Conservation (phyloP, 2,329 filamentous ascomycete genomes). For the Fusarium napiforme region DNA sequence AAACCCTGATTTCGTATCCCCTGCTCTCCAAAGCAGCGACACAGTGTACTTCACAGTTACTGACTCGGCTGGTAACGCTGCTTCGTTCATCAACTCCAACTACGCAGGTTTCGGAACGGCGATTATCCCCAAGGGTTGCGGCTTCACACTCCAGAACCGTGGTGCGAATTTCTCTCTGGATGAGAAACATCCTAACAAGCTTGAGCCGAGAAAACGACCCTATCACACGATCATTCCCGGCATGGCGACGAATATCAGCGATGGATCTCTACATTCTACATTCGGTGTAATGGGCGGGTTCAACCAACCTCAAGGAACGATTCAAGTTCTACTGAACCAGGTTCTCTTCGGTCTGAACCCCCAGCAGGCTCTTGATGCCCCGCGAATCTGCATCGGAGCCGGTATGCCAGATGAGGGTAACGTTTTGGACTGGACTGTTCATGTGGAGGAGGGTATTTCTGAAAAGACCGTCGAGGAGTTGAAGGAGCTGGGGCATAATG, state of each 20-base stretch:
- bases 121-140: slow-evolving; percentile 86
- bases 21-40: slow-evolving; percentile 86
- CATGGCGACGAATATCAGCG: slow-evolving; percentile 80
- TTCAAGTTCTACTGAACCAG: slow-evolving; percentile 93
- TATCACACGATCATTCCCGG: slow-evolving; percentile 99
- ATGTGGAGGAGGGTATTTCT: slow-evolving; percentile 84
- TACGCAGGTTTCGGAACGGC: slow-evolving; percentile 88
- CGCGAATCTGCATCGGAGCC: slow-evolving; percentile 87
- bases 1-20: slow-evolving; percentile 63
- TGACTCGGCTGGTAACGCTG: slow-evolving; percentile 85
- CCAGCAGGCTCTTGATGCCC: slow-evolving; percentile 90
- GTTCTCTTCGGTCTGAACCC: slow-evolving; percentile 82
- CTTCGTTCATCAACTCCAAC: slow-evolving; percentile 97
- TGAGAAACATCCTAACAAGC: slow-evolving; percentile 78
- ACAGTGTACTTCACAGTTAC: slow-evolving; percentile 94
- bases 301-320: slow-evolving; percentile 97
- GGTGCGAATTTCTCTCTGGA: slow-evolving; percentile 85
- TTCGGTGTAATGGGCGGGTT: slow-evolving; percentile 99
- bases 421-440: slow-evolving; percentile 72
- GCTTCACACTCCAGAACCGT: slow-evolving; percentile 94
- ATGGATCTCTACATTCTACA: slow-evolving; percentile 81
- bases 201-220: slow-evolving; percentile 85
- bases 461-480: slow-evolving; percentile 75
- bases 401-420: slow-evolving; percentile 72
- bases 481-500: slow-evolving; percentile 75